Evolutionary conservation across 352 stramenopile genomes (phyloP).

Genomic region (Peronospora tabacina): DNA sequence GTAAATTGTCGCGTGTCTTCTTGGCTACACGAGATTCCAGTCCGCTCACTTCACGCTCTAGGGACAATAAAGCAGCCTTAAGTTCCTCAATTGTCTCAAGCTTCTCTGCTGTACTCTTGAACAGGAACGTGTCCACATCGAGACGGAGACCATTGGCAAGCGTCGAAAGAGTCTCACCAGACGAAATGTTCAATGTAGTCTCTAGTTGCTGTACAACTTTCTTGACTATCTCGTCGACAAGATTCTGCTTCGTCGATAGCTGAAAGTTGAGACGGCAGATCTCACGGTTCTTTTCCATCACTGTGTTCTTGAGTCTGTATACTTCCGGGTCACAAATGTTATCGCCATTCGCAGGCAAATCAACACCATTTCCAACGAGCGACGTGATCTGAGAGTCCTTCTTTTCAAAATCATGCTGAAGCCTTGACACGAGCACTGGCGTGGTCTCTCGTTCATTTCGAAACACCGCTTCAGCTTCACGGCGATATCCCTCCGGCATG

Average conservation of each 20-base stretch:
- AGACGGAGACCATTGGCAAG: slow-evolving; percentile 33
- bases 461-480: slow-evolving; percentile 44
- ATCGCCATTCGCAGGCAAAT: slow-evolving; percentile 29
- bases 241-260: slow-evolving; percentile 72
- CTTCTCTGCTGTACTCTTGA: slow-evolving; percentile 63
- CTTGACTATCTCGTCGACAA: slow-evolving; percentile 65
- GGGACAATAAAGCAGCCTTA: slow-evolving; percentile 45
- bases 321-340: slow-evolving; percentile 34
- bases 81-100: slow-evolving; percentile 61
- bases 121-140: slow-evolving; percentile 69
- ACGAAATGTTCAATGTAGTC: slow-evolving; percentile 7
- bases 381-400: slow-evolving; percentile 46
- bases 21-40: slow-evolving; percentile 45
- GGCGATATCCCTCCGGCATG: slow-evolving; percentile 40
- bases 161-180: slow-evolving; percentile 12
- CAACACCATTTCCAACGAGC: slow-evolving; percentile 30
- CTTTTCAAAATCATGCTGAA: slow-evolving; percentile 32
- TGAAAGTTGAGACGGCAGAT: slow-evolving; percentile 76
- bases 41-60: slow-evolving; percentile 60
- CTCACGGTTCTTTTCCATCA: slow-evolving; percentile 75
- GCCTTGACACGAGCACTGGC: slow-evolving; percentile 17
- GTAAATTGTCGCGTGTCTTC: slow-evolving; percentile 46
- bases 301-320: slow-evolving; percentile 32
- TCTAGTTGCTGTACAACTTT: slow-evolving; percentile 53
- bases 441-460: slow-evolving; percentile 35